Percentiles rank a stretch among this genome's conserved stretches.
Conservation (phyloP, 2,329 filamentous ascomycete genomes). For the Sclerotinia minor region DNA sequence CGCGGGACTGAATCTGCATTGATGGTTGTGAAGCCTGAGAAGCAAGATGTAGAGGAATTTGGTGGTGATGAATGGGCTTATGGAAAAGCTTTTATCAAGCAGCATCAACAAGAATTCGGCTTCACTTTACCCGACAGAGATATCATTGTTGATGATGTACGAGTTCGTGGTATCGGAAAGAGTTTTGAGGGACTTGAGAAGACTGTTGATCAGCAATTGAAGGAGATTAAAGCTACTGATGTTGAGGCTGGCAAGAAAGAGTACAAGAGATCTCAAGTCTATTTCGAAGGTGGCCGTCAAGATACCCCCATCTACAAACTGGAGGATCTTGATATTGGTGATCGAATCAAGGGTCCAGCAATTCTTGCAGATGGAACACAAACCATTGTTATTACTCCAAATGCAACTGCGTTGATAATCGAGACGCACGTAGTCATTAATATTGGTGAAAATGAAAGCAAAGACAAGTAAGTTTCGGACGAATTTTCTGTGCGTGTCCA, state of each 20-base stretch:
- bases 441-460: constrained; percentile 58
- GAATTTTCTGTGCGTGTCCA: background rate
- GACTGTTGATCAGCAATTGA: constrained; percentile 82
- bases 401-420: constrained; percentile 72
- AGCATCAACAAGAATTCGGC: constrained; percentile 90
- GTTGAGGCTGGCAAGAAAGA: constrained; percentile 52
- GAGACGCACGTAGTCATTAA: constrained; percentile 90
- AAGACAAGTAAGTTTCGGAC: constrained; percentile 44
- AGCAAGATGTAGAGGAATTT: constrained; percentile 61
- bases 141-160: constrained; percentile 86
- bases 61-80: constrained; percentile 76
- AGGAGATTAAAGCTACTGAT: constrained; percentile 61
- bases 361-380: constrained; percentile 27
- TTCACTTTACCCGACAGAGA: constrained; percentile 84
- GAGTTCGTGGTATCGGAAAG: constrained; percentile 85
- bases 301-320: constrained; percentile 84
- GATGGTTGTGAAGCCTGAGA: constrained; percentile 77
- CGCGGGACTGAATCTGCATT: constrained; percentile 86
- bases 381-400: constrained; percentile 62
- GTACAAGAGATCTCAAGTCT: constrained; percentile 69
- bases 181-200: constrained; percentile 77
- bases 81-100: constrained; percentile 77
- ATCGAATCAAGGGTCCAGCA: constrained; percentile 24
- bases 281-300: constrained; percentile 77
- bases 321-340: constrained; percentile 58